phyloP scores from a whole-genome alignment of 441 rosid species.

The Syzygium syzygioides region DNA sequence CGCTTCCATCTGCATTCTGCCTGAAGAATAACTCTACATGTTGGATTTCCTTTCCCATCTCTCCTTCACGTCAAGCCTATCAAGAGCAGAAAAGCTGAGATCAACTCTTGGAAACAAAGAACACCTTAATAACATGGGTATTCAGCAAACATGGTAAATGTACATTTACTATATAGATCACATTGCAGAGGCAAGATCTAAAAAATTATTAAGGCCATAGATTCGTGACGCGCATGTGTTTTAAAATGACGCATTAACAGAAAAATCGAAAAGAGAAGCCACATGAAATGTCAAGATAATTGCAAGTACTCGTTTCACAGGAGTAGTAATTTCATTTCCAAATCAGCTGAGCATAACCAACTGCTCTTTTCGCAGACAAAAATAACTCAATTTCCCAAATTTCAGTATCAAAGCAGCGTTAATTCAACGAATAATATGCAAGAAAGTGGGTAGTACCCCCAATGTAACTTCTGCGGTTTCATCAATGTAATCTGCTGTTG shows the following conservation, averaged over 20 bases:
- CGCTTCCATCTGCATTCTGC: not conserved
- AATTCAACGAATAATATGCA: not conserved
- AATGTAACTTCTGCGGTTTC: slow-evolving; percentile 38
- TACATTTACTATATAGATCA: not conserved
- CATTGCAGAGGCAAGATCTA: not conserved
- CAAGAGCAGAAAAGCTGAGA: not conserved
- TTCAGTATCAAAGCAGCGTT: not conserved
- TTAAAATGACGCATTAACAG: not conserved
- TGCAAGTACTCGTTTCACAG: not conserved
- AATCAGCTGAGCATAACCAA: not conserved
- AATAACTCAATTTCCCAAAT: not conserved
- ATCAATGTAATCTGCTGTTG: slow-evolving; percentile 9
- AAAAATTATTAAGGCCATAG: not conserved
- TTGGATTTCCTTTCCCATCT: slow-evolving; percentile 94
- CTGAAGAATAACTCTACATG: slow-evolving; percentile 34
- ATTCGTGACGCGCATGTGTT: not conserved
- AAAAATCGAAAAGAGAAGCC: not conserved
- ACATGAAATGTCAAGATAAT: not conserved
- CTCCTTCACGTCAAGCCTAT: slow-evolving; percentile 84
- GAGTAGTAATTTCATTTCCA: not conserved
- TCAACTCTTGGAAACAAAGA: not conserved
- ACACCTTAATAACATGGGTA: not conserved
- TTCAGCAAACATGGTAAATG: not conserved
- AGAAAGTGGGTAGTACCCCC: slow-evolving; percentile 34
- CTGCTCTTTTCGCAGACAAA: not conserved